Conservation (phyloP, 2,329 filamentous ascomycete genomes). For the Helotiales sp. region DNA sequence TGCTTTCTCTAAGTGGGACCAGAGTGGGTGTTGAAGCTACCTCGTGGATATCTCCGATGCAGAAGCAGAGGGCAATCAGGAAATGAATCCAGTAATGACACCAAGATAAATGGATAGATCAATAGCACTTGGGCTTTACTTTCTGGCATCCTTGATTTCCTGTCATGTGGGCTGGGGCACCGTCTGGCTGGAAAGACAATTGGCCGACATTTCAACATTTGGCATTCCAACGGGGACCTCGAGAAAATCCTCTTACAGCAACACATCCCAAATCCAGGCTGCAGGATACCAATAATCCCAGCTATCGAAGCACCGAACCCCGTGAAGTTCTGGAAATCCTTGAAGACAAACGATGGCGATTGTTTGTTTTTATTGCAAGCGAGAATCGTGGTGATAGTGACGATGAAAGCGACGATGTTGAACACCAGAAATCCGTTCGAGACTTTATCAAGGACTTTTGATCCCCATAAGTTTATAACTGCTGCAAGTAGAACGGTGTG, state of each 20-base stretch:
- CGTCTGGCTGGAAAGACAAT: conserved; percentile 23
- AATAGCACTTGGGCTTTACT: conserved; percentile 56
- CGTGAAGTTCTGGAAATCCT: conserved; percentile 58
- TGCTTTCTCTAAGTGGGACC: conserved; percentile 57
- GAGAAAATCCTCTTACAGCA: conserved; percentile 43
- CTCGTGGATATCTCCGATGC: conserved; percentile 53
- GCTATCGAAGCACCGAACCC: conserved; percentile 57
- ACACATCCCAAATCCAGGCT: conserved; percentile 60
- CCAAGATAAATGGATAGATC: conserved; percentile 54
- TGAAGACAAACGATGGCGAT: conserved; percentile 58
- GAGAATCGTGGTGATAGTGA: conserved; percentile 57
- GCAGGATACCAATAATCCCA: conserved; percentile 58
- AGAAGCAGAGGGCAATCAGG: conserved; percentile 55
- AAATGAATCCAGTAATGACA: conserved; percentile 54
- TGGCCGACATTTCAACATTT: background rate
- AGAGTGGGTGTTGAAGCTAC: conserved; percentile 50
- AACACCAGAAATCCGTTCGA: conserved; percentile 55
- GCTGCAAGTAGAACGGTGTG: conserved; percentile 57
- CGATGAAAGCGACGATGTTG: conserved; percentile 58
- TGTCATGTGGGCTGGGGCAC: conserved; percentile 56
- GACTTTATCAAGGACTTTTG: conserved; percentile 56
- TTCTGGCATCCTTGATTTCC: conserved; percentile 58
- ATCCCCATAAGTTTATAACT: conserved; percentile 54
- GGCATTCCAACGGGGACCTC: too few species aligned
- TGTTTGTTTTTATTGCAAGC: conserved; percentile 60